These are phyloP conservation scores for Corynespora cassiicola DNA, from an alignment of 2,329 filamentous ascomycete species.

Conservation along the genomic window DNA sequence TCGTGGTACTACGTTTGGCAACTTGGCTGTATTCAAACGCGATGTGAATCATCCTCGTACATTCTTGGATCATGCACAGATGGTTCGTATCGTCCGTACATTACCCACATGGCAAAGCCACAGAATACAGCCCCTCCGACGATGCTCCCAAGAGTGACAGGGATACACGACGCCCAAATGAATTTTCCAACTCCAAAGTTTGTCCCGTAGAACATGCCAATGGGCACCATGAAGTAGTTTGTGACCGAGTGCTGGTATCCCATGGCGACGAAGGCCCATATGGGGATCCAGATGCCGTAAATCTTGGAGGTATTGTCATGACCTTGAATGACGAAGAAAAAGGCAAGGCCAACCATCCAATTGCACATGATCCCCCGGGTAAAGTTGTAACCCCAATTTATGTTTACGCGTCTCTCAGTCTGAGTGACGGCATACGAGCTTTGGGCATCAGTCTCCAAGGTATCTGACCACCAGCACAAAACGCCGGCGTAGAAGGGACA, in stretches of 20 bases:
- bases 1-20: too few species aligned
- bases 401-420: slow-evolving; percentile 10
- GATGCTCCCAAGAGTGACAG: slow-evolving; percentile 12
- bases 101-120: slow-evolving; percentile 11
- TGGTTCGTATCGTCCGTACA: slow-evolving; percentile 13
- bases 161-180: slow-evolving; percentile 15
- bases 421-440: slow-evolving; percentile 12
- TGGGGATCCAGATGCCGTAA: slow-evolving; percentile 13
- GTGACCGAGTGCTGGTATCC: slow-evolving; percentile 14
- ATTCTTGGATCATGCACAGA: not conserved
- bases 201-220: slow-evolving; percentile 15
- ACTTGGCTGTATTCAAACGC: too few species aligned
- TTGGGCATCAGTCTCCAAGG: slow-evolving; percentile 15
- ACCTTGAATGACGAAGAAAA: slow-evolving; percentile 10
- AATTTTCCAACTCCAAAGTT: slow-evolving; percentile 11
- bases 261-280: slow-evolving; percentile 12
- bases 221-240: slow-evolving; percentile 12
- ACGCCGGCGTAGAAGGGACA: slow-evolving; percentile 20
- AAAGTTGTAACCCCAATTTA: slow-evolving; percentile 15
- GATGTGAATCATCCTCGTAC: too few species aligned
- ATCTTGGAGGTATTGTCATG: slow-evolving; percentile 12
- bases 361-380: slow-evolving; percentile 14
- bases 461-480: slow-evolving; percentile 17
- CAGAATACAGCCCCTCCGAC: slow-evolving; percentile 14
- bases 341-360: slow-evolving; percentile 12